These are phyloP conservation scores for Tylopilus sp. DNA, from an alignment of 768 basidiomycete genomes.

Conservation along the genomic window DNA sequence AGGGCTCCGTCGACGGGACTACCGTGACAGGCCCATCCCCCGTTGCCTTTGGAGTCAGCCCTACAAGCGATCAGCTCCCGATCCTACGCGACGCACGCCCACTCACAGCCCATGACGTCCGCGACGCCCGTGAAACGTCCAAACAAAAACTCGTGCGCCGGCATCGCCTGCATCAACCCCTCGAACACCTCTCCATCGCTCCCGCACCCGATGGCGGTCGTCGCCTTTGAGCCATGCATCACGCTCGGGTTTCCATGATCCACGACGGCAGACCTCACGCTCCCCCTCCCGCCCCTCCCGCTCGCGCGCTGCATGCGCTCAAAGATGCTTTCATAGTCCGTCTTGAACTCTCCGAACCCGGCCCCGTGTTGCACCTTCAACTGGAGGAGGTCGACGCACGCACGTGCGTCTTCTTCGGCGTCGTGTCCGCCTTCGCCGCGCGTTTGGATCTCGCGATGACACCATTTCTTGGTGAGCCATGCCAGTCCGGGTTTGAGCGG, in stretches of 20 bases:
- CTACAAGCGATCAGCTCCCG: constrained; percentile 31
- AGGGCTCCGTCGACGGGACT: constrained; percentile 28
- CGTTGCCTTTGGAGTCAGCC: constrained; percentile 57
- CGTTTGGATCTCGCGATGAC: constrained; percentile 83
- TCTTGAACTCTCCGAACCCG: constrained; percentile 84
- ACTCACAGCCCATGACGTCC: constrained; percentile 78
- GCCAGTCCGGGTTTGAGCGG: constrained; percentile 94
- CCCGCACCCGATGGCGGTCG: constrained; percentile 68
- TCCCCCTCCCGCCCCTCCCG: constrained; percentile 38
- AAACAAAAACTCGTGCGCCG: constrained; percentile 77
- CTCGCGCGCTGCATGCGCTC: constrained; percentile 69
- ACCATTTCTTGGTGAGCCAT: constrained; percentile 97
- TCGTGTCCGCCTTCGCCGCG: constrained; percentile 86
- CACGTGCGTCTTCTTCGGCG: constrained; percentile 90
- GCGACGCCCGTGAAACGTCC: constrained; percentile 81
- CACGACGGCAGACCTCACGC: constrained; percentile 63
- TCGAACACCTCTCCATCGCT: constrained; percentile 76
- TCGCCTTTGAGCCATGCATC: constrained; percentile 86
- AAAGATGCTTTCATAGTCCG: constrained; percentile 84
- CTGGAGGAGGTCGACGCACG: constrained; percentile 79
- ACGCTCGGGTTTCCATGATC: constrained; percentile 81
- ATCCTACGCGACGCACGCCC: not conserved
- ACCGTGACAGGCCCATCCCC: constrained; percentile 32
- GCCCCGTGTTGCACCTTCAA: constrained; percentile 76
- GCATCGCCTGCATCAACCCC: constrained; percentile 56